Evolutionary conservation across 768 basidiomycete genomes (phyloP).

Genomic region (Auricularia cornea): DNA sequence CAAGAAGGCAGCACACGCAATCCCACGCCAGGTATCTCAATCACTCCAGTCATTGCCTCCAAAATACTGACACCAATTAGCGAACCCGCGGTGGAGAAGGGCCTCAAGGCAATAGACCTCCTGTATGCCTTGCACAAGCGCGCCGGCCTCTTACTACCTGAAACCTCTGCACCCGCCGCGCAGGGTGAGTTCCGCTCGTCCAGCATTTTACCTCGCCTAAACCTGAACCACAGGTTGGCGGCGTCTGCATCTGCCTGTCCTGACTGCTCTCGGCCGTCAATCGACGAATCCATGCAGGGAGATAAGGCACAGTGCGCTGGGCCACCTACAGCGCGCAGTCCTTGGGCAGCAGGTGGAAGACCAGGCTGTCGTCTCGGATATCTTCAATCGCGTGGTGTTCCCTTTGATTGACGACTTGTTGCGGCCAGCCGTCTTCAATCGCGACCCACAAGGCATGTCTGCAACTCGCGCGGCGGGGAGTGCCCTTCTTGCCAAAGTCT

Average conservation of each 20-base stretch:
- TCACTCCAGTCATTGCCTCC: background rate
- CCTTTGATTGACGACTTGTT: slow-evolving; percentile 87
- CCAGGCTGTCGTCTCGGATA: slow-evolving; percentile 59
- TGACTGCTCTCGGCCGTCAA: slow-evolving; percentile 68
- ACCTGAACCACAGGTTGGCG: slow-evolving; percentile 55
- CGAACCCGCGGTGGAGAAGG: slow-evolving; percentile 71
- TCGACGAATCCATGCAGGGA: slow-evolving; percentile 78
- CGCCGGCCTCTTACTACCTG: slow-evolving; percentile 50
- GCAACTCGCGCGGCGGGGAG: slow-evolving; percentile 85
- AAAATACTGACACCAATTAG: slow-evolving; percentile 26
- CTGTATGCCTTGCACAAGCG: slow-evolving; percentile 64
- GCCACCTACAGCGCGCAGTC: slow-evolving; percentile 75
- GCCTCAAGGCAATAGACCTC: slow-evolving; percentile 73
- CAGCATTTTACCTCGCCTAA: background rate
- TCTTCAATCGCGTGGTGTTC: slow-evolving; percentile 86
- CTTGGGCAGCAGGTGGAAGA: slow-evolving; percentile 67
- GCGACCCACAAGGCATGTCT: slow-evolving; percentile 80
- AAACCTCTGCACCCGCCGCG: slow-evolving; percentile 15
- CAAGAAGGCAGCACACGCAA: slow-evolving; percentile 35
- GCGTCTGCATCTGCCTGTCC: slow-evolving; percentile 63
- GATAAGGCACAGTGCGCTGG: slow-evolving; percentile 72
- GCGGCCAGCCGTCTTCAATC: slow-evolving; percentile 67
- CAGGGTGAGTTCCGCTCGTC: slow-evolving; percentile 28
- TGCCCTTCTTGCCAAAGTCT: slow-evolving; percentile 88
- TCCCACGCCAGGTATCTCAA: background rate